Conservation (phyloP, 805 yeast species). For the Wickerhamomyces chaumierensis region DNA sequence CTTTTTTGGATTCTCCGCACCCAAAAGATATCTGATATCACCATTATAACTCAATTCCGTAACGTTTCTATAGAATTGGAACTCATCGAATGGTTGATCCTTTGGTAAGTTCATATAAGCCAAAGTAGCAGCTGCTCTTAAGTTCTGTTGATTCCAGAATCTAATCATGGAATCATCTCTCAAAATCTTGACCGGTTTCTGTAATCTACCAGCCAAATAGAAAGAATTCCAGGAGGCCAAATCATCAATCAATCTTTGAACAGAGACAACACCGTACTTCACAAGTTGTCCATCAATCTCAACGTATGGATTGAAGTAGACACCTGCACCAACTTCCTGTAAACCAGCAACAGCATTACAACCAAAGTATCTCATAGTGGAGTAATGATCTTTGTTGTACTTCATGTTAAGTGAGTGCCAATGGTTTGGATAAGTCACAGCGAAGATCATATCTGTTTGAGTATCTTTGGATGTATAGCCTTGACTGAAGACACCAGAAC, state of each 20-base stretch:
- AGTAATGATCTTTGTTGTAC: conserved; percentile 68
- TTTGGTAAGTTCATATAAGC: conserved; percentile 27
- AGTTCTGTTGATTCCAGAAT: conserved; percentile 63
- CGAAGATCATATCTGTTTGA: conserved; percentile 79
- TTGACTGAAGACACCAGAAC: conserved; percentile 87
- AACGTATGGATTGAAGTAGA: conserved; percentile 88
- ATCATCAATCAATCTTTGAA: conserved; percentile 50
- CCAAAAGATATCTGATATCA: conserved; percentile 73
- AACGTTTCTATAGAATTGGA: conserved; percentile 63
- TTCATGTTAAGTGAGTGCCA: conserved; percentile 71
- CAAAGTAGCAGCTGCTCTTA: conserved; percentile 66
- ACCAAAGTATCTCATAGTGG: conserved; percentile 52
- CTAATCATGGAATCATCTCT: conserved; percentile 53
- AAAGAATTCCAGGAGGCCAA: conserved; percentile 76
- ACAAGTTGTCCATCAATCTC: conserved; percentile 46
- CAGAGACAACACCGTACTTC: conserved; percentile 81
- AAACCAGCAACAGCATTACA: conserved; percentile 42
- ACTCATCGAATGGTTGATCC: conserved; percentile 35
- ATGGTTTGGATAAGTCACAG: conserved; percentile 59
- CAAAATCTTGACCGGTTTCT: conserved; percentile 79
- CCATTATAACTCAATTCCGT: conserved; percentile 81
- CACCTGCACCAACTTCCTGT: conserved; percentile 75
- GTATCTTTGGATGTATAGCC: conserved; percentile 37
- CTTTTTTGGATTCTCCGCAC: conserved; percentile 89
- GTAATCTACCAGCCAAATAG: conserved; percentile 86